These are phyloP conservation scores for Lupinus albus DNA, from an alignment of 306 rosid species.

Conservation along the genomic window DNA sequence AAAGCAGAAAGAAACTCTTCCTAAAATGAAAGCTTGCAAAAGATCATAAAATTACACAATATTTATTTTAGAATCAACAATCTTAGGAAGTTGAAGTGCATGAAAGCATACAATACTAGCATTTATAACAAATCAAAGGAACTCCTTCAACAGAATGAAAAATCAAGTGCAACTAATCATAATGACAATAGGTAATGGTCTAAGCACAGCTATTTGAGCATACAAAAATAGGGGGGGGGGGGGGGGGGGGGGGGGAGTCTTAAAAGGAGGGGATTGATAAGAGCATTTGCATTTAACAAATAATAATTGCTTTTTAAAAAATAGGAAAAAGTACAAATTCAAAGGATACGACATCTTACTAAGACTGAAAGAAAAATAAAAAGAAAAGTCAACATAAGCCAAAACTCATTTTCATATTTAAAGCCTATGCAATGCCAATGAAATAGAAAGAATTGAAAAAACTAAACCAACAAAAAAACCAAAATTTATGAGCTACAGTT, in stretches of 20 bases:
- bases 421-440: background rate
- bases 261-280: background rate
- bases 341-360: background rate
- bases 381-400: background rate
- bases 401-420: background rate
- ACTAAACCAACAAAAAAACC: background rate
- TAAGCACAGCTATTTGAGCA: background rate
- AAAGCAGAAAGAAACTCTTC: background rate
- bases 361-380: background rate
- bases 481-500: slow-evolving; percentile 1
- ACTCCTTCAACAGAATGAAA: background rate
- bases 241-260: background rate
- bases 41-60: background rate
- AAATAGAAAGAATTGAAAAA: background rate
- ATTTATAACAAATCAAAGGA: slow-evolving; percentile 15
- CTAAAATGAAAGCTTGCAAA: background rate
- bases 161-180: slow-evolving; percentile 18
- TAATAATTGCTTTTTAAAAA: background rate
- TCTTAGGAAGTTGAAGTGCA: background rate
- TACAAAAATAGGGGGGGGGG: background rate
- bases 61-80: slow-evolving; percentile 1
- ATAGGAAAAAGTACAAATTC: background rate
- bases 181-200: background rate
- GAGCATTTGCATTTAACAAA: background rate
- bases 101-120: background rate